Evolutionary conservation across 345 rosid genomes (phyloP), one percentile per base, ranked within the genome.

Genomic region (Rhodamnia rubescens): DNA sequence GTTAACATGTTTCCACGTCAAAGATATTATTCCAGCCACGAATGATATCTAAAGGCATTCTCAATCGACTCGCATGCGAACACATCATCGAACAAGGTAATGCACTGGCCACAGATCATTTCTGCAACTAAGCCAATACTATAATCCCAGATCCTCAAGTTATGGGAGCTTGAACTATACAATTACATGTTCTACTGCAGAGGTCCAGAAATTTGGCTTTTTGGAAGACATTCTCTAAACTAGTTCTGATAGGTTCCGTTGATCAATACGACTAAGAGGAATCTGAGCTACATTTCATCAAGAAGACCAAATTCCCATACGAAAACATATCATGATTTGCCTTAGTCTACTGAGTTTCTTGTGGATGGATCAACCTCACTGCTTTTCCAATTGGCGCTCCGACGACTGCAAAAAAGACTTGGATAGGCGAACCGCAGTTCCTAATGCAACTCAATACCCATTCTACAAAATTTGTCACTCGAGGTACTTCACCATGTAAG

Each of bases 401-500:
- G 7, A 69, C 24, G 24, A 69, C 47, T 8, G 44, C 22, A 69
- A 16, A 32, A 32, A 69, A 0, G 44, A 16, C 24, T 3, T 69
- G 78, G 78, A 64, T 15, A 59, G 11, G 78, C 24, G 7, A 69
- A 69, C 44, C 36, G 24, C 26, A 11, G 47, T 47, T 69, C 6
- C 14, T 36, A 69, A 69, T 36, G 78, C 26, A 69, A 69, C 47
- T 16, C 80, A 69, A 36, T 36, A 36, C 80, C 21, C 78, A 69
- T 32, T 29, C 8, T 36, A 32, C 59, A 29, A 15, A 53, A 85
- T 47, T 20, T 8, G 22, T 90, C 86, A 95, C 75, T 87, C 89
- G 44, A 97, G 98, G 91, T 61, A 88, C 89, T 96, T 95, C 75
- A 94, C 98, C 99, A 98, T 96, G 91, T 94, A 98, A 85, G 99